phyloP scores from a whole-genome alignment of 768 basidiomycete species.

The Amanita inopinata region DNA sequence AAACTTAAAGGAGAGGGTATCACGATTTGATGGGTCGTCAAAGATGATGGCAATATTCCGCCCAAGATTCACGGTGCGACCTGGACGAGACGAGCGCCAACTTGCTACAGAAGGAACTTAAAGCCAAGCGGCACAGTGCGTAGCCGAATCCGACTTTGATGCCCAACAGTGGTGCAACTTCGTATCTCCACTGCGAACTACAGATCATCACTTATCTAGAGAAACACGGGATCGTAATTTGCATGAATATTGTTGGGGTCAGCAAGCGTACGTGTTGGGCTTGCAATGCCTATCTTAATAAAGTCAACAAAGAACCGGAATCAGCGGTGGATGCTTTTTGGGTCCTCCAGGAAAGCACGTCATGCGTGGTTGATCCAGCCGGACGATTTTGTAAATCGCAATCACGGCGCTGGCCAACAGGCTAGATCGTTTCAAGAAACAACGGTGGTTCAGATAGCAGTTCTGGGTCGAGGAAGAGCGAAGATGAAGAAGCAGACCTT shows the following conservation, averaged over 20 bases:
- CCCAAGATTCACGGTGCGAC: neutral
- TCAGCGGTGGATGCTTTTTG: neutral
- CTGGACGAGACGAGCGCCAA: neutral
- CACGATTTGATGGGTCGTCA: neutral
- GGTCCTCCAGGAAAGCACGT: neutral
- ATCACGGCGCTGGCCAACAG: too few relatives aligned
- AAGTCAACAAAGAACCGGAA: neutral
- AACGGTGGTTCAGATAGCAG: too few relatives aligned
- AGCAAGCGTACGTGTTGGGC: neutral
- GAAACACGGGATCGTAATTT: neutral
- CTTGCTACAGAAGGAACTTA: neutral
- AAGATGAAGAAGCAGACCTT: too few relatives aligned
- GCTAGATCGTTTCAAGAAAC: too few relatives aligned
- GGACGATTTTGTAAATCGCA: neutral
- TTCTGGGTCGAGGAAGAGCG: too few relatives aligned
- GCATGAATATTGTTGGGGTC: neutral
- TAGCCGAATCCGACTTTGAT: too few relatives aligned
- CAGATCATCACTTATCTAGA: neutral
- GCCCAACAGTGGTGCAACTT: neutral
- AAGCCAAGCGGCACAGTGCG: neutral
- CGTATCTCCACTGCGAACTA: neutral
- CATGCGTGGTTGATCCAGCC: neutral
- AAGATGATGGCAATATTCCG: neutral
- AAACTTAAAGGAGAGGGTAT: neutral
- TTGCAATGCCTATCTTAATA: neutral